A percentile compares a stretch with the other conserved stretches of the same genome.
Conservation (phyloP, 176 grass and related monocot genomes). For the Oryza australiensis region DNA sequence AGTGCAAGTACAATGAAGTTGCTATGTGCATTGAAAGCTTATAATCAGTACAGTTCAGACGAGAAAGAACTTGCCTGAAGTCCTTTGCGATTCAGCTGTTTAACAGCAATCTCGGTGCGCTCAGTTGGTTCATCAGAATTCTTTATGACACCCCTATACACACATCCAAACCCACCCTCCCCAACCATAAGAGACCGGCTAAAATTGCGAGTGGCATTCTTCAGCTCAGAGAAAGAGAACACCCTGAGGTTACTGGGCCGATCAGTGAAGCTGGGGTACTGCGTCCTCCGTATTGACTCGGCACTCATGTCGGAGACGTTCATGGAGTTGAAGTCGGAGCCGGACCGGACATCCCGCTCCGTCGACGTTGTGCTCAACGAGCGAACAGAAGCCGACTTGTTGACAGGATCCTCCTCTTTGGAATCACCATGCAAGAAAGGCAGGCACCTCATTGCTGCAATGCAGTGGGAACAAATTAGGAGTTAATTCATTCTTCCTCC, state of each 20-base stretch:
- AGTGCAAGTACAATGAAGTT: neutral
- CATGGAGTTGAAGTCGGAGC: conserved; percentile 66
- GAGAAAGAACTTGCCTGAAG: conserved; percentile 69
- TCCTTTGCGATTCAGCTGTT: conserved; percentile 93
- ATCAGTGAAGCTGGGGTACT: conserved; percentile 88
- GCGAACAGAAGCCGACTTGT: conserved; percentile 54
- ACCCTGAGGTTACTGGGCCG: conserved; percentile 70
- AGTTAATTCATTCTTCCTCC: neutral
- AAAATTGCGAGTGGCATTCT: conserved; percentile 80
- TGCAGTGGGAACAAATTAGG: conserved; percentile 15
- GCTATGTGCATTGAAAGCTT: neutral
- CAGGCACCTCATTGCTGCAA: conserved; percentile 70
- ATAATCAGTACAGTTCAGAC: neutral
- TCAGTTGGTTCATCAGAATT: conserved; percentile 46
- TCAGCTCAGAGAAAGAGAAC: conserved; percentile 87
- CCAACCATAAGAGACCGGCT: conserved; percentile 89
- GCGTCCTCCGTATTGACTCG: conserved; percentile 58
- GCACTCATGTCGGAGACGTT: conserved; percentile 59
- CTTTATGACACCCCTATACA: conserved; percentile 78
- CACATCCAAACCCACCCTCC: conserved; percentile 94
- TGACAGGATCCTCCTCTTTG: conserved; percentile 32
- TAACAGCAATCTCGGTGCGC: conserved; percentile 79
- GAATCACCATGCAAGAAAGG: conserved; percentile 51
- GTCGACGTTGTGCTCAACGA: conserved; percentile 82
- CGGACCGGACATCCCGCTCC: conserved; percentile 64